phyloP scores from a whole-genome alignment of 306 rosid species.

The Dryas alaskensis region DNA sequence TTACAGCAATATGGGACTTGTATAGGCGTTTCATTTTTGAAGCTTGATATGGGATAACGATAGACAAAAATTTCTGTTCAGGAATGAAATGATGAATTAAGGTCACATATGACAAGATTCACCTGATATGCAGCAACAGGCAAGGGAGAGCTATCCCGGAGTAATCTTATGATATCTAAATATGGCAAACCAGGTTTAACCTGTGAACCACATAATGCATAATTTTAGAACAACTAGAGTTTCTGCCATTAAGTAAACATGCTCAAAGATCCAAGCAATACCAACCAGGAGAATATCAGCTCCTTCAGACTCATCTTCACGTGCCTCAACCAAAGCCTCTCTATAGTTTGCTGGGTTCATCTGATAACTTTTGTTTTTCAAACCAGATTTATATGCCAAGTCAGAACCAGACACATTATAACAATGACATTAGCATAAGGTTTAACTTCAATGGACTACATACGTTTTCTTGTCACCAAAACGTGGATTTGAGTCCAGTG shows the following conservation, averaged over 20 bases:
- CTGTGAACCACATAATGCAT: constrained; percentile 37
- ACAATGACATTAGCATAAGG: not conserved
- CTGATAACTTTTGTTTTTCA: constrained; percentile 69
- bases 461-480: constrained; percentile 97
- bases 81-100: not conserved
- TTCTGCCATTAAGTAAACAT: constrained; percentile 14
- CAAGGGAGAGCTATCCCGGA: constrained; percentile 75
- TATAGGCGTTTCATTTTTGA: not conserved
- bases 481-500: constrained; percentile 91
- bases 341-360: constrained; percentile 94
- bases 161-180: constrained; percentile 81
- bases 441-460: constrained; percentile 25
- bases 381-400: constrained; percentile 32
- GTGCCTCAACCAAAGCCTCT: constrained; percentile 83
- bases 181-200: constrained; percentile 98
- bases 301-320: constrained; percentile 89
- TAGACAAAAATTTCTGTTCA: not conserved
- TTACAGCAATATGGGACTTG: not conserved
- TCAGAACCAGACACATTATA: constrained; percentile 22
- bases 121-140: constrained; percentile 99
- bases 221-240: constrained; percentile 4
- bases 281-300: constrained; percentile 97
- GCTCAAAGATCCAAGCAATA: constrained; percentile 16
- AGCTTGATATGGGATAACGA: not conserved
- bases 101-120: constrained; percentile 8